phyloP scores from a whole-genome alignment of 1,284 basidiomycete genomes.

The Cutaneotrichosporon sp. region DNA sequence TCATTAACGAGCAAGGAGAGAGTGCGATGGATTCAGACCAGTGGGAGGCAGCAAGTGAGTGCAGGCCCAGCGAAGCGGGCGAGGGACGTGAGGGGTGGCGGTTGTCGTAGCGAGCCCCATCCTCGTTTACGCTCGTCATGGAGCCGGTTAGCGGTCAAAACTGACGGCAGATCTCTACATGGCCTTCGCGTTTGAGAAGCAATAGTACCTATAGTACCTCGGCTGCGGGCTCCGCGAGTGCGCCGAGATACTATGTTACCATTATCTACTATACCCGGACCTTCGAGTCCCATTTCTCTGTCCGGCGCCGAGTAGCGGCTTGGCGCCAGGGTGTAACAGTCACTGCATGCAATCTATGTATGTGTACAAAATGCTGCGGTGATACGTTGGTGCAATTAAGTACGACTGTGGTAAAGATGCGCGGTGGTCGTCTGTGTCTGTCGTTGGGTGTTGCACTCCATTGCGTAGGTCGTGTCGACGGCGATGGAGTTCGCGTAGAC shows the following conservation, averaged over 20 bases:
- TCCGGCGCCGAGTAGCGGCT: background rate
- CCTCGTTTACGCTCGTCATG: too few relatives aligned
- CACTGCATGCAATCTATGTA: conserved; percentile 4
- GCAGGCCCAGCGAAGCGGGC: background rate
- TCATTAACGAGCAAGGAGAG: conserved; percentile 73
- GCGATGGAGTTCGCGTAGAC: too few relatives aligned
- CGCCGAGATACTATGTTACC: background rate
- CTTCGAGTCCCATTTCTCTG: background rate
- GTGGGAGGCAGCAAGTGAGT: conserved; percentile 93
- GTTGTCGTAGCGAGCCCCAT: too few relatives aligned
- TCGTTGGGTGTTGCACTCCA: too few relatives aligned
- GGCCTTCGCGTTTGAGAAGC: conserved; percentile 73
- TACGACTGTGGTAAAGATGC: too few relatives aligned
- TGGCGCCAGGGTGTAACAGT: background rate
- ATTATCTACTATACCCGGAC: background rate
- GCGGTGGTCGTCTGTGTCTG: too few relatives aligned
- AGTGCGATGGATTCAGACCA: conserved; percentile 87
- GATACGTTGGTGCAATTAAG: background rate
- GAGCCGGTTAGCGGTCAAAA: background rate
- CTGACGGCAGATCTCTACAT: conserved; percentile 66
- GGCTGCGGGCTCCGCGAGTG: too few relatives aligned
- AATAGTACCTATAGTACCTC: background rate
- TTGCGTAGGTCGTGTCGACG: too few relatives aligned
- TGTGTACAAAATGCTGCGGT: background rate
- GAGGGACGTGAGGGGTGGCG: background rate